Evolutionary conservation across 345 rosid genomes (phyloP).

Genomic region (Brassica rapa): DNA sequence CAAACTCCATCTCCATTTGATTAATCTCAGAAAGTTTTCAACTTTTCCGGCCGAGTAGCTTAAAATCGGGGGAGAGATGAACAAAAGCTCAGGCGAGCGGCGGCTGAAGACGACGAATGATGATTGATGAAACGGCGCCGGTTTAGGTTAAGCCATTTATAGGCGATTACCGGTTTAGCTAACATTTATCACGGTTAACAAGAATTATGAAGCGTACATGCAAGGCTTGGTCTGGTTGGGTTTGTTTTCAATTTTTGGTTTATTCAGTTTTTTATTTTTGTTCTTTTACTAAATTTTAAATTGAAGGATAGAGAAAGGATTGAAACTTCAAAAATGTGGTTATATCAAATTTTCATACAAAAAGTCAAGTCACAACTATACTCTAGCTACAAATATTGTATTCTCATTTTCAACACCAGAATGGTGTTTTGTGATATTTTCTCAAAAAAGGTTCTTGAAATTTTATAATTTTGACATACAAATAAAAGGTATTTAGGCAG

Average conservation of each 20-base stretch:
- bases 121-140: neutral
- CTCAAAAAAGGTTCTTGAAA: neutral
- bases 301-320: neutral
- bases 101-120: constrained; percentile 19
- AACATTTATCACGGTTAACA: neutral
- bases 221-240: neutral
- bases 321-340: neutral
- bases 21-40: neutral
- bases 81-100: constrained; percentile 7
- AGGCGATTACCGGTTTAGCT: neutral
- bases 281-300: neutral
- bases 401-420: neutral
- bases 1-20: constrained; percentile 50
- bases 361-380: neutral
- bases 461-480: too few relatives aligned
- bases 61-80: neutral
- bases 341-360: too few relatives aligned
- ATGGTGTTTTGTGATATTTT: neutral
- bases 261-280: neutral
- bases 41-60: neutral
- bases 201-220: neutral
- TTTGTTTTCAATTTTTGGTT: neutral
- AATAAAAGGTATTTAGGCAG: neutral
- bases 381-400: neutral
- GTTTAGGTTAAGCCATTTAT: neutral